Evolutionary conservation across 2,329 filamentous ascomycete genomes (phyloP), one percentile per base, ranked within the genome.

Genomic region (Ilyonectria mors-panacis): DNA sequence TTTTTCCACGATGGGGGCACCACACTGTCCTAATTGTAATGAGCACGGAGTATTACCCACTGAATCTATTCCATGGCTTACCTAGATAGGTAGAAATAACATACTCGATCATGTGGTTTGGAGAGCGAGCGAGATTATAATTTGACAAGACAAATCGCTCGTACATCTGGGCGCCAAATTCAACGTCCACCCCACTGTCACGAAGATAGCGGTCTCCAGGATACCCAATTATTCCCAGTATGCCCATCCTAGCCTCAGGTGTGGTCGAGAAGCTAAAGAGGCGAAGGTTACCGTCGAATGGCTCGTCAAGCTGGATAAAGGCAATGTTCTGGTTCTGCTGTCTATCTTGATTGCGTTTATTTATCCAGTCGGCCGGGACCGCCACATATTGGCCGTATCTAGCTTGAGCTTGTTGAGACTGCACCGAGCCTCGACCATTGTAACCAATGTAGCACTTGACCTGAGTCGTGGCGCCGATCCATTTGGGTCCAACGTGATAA

Each of bases 361-460:
- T 39, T 5, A 73, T 6, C 71, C 73, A 78, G n/a, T 76, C 71
- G 0, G 67, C 63, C 0, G 73, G 76, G 26, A 74, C 70, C 2
- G 75, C 56, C 6, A 77, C 66, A 10, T 63, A 68, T 42, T 37
- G 61, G 35, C 69, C 77, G 28, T 68, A 23, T 58, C 74, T 59
- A 62, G 59, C 21, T 58, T 71, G 69, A 28, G 59, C 60, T 19
- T 48, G 45, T 10, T 45, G 21, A 8, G 37, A 42, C 17, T 19
- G 30, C 53, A 63, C 42, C 3, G 66, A 59, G 12, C 9, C 37
- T 2, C 70, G 65, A 10, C 78, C 79, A n/a, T 70, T 62, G 57
- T 81, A 81, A n/a, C 79, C 79, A 12, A 81, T 78, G 54, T 77
- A 81, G 55, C 72, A 77, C 66, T 77, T 79, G 63, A 80, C 73